These are phyloP conservation scores for Insectozyma bohioensis DNA, from an alignment of 1,139 yeast genomes.

Conservation along the genomic window DNA sequence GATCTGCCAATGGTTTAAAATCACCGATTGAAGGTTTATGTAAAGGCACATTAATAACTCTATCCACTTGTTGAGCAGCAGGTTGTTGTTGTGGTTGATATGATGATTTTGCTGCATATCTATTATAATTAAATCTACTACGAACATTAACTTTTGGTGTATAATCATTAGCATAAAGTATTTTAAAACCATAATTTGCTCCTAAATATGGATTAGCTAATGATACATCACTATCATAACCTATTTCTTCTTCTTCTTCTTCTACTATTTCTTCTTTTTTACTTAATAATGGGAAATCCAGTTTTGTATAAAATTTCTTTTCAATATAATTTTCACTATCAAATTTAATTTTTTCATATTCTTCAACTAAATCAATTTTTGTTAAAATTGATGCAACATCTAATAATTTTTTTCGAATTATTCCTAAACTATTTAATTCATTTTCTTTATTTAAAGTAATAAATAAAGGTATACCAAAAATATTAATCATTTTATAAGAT, in stretches of 20 bases:
- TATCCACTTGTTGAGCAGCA: conserved; percentile 9
- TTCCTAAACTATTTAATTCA: conserved; percentile 48
- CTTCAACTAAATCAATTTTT: conserved; percentile 23
- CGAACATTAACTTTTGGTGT: conserved; percentile 12
- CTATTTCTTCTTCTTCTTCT: conserved; percentile 23
- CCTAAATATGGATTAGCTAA: conserved; percentile 52
- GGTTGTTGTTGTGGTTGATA: conserved; percentile 5
- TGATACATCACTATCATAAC: conserved; percentile 49
- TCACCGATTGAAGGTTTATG: conserved; percentile 31
- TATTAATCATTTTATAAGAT: conserved; percentile 35
- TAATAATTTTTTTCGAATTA: conserved; percentile 57
- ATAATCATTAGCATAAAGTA: conserved; percentile 32
- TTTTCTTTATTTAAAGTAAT: conserved; percentile 55
- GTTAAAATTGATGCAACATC: conserved; percentile 28
- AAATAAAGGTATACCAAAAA: conserved; percentile 77
- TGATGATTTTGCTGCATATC: conserved; percentile 1
- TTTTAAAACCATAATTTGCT: conserved; percentile 51
- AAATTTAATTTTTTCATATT: conserved; percentile 21
- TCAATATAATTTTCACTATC: conserved; percentile 11
- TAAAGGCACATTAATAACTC: conserved; percentile 27
- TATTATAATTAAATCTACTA: conserved; percentile 10
- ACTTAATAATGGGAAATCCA: conserved; percentile 36
- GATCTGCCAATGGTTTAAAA: conserved; percentile 27
- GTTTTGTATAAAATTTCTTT: conserved; percentile 24
- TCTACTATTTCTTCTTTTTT: conserved; percentile 5